These are phyloP conservation scores for Cornus florida DNA, from an alignment of 148 eudicot genomes.

Conservation along the genomic window DNA sequence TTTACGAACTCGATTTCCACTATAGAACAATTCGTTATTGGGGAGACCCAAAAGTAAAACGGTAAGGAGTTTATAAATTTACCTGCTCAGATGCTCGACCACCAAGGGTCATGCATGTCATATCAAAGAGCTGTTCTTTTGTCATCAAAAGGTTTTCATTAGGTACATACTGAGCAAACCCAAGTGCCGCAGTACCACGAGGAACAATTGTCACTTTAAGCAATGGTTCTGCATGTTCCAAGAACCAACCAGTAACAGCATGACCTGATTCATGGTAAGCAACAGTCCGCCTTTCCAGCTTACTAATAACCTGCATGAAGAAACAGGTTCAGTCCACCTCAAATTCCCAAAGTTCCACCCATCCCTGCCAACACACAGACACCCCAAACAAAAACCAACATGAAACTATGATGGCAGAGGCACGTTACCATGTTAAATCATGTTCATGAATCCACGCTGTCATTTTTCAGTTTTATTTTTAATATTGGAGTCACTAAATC, in stretches of 20 bases:
- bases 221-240: slow-evolving; percentile 94
- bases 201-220: slow-evolving; percentile 97
- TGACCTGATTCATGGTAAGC: slow-evolving; percentile 98
- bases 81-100: slow-evolving; percentile 99
- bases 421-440: too few species aligned
- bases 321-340: neutral
- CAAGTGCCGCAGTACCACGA: slow-evolving; percentile 95
- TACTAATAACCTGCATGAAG: slow-evolving; percentile 76
- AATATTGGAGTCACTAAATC: too few species aligned
- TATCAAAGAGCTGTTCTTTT: slow-evolving; percentile 93
- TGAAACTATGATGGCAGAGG: too few species aligned
- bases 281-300: slow-evolving; percentile 84
- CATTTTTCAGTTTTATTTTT: too few species aligned
- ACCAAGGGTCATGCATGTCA: slow-evolving; percentile 98
- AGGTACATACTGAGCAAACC: slow-evolving; percentile 96
- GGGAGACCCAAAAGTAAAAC: slow-evolving; percentile 4
- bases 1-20: neutral
- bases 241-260: slow-evolving; percentile 97
- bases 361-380: too few species aligned
- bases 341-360: neutral
- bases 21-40: neutral
- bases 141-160: slow-evolving; percentile 95
- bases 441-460: too few species aligned
- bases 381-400: too few species aligned
- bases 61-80: slow-evolving; percentile 10